Percentiles rank a stretch among this genome's conserved stretches.
phyloP scores from a whole-genome alignment of 2,329 filamentous ascomycete genomes.

The Chrysoporthe puriensis region DNA sequence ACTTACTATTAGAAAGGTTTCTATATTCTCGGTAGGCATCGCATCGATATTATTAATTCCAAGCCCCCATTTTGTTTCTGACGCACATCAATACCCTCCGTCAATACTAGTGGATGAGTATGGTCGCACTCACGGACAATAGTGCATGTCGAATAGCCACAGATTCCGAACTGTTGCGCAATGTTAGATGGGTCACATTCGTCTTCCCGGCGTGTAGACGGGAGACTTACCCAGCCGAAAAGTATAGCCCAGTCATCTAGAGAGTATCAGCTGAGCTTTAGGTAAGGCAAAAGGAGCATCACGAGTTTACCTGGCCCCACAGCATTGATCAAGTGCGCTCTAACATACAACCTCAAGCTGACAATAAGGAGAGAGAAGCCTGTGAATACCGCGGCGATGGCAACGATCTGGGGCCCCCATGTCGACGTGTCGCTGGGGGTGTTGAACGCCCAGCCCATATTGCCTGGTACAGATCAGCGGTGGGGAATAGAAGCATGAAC shows the following conservation, averaged over 20 bases:
- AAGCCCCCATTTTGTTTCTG: constrained; percentile 17
- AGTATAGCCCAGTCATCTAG: constrained; percentile 12
- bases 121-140: constrained; percentile 4
- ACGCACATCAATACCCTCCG: neutral
- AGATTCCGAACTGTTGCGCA: constrained; percentile 7
- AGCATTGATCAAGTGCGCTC: constrained; percentile 4
- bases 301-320: neutral
- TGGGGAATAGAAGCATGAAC: neutral
- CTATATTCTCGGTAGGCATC: constrained; percentile 6
- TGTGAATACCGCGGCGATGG: constrained; percentile 3
- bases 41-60: constrained; percentile 4
- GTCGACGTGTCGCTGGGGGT: constrained; percentile 6
- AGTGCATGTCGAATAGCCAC: constrained; percentile 7
- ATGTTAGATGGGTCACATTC: neutral
- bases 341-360: constrained; percentile 12
- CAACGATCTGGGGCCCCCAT: constrained; percentile 14
- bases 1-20: constrained; percentile 5
- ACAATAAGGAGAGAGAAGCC: constrained; percentile 5
- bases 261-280: neutral
- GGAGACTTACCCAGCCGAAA: constrained; percentile 6
- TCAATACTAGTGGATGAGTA: neutral
- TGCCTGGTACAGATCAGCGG: neutral
- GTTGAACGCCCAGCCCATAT: constrained; percentile 15
- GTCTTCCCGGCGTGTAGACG: neutral
- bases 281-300: neutral